Evolutionary conservation across 176 grass and related monocot genomes (phyloP), one percentile per base, ranked within the genome.

Genomic region (Bothriochloa decipiens): DNA sequence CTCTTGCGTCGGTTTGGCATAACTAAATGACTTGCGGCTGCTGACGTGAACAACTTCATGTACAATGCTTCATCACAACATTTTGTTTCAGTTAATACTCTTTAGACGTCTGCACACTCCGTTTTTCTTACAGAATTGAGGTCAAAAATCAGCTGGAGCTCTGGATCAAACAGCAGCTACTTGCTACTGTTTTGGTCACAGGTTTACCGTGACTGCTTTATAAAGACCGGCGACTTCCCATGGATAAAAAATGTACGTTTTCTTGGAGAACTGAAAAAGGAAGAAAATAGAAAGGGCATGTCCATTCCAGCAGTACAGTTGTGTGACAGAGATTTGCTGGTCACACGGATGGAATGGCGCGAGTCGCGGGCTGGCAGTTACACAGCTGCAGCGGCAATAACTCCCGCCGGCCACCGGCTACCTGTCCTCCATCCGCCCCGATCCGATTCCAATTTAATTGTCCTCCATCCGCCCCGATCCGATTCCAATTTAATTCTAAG

Each of bases 331-430:
- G 17, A 13, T 68, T 33, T 68, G 42, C 61, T 67, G 61, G 6
- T 40, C 79, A 83, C 50, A 77, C 14, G 22, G 79, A 49, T 52
- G 49, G 49, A 52, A 52, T 52, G 49, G 49, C 49, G 49, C 49
- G 16, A 15, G 15, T 5, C 15, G 49, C 47, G 11, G 79, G 28
- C 52, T 12, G 40, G 29, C 41, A 23, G n/a, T n/a, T n/a, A n/a
- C n/a, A n/a, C n/a, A n/a, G 74, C 39, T 76, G 87, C 77, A 85
- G n/a, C 82, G n/a, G 82, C 87, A 53, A 76, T 77, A 35, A 72
- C 88, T 65, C 72, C 72, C 50, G 29, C 87, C 37, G 49, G 16
- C 70, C 29, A 42, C 62, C 71, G 2, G 45, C 42, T 72, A 79
- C 61, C 77, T 29, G 29, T 22, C 15, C 18, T 28, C 40, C 55